A percentile compares a stretch with the other conserved stretches of the same genome.
Evolutionary conservation across 768 basidiomycete genomes (phyloP).

Genomic region (Pisolithus marmoratus): DNA sequence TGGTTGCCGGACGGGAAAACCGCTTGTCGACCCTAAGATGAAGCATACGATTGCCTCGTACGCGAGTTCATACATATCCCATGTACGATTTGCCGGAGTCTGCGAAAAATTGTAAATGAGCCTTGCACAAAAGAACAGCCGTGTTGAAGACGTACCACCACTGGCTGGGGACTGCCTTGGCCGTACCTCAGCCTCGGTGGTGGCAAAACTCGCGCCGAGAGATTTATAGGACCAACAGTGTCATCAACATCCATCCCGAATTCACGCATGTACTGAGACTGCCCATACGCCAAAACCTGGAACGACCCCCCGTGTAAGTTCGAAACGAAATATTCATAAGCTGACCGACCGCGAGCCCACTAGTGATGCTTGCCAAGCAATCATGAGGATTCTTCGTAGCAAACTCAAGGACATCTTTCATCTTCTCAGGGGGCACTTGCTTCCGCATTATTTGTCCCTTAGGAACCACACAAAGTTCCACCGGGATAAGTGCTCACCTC

Average conservation of each 20-base stretch:
- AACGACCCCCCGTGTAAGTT: not conserved
- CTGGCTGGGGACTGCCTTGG: constrained; percentile 44
- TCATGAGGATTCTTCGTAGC: constrained; percentile 59
- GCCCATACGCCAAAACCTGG: constrained; percentile 63
- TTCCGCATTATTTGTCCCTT: constrained; percentile 69
- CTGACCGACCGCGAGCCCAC: constrained; percentile 45
- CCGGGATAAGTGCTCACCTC: constrained; percentile 66
- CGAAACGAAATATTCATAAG: not conserved
- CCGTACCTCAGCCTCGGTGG: constrained; percentile 69
- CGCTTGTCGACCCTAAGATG: constrained; percentile 59
- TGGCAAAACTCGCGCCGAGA: constrained; percentile 57
- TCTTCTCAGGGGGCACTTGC: constrained; percentile 63
- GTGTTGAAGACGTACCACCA: constrained; percentile 40
- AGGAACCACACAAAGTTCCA: constrained; percentile 61
- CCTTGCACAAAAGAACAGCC: not conserved
- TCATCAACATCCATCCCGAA: constrained; percentile 65
- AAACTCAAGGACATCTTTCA: constrained; percentile 57
- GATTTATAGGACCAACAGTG: constrained; percentile 43
- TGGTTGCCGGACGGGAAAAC: constrained; percentile 51
- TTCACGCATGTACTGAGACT: constrained; percentile 68
- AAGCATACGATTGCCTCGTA: constrained; percentile 1
- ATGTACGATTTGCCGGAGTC: constrained; percentile 61
- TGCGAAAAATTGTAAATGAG: constrained; percentile 19
- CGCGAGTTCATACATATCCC: constrained; percentile 60
- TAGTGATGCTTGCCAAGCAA: constrained; percentile 47